Percentiles rank a stretch among this genome's conserved stretches.
Conservation (phyloP, 768 basidiomycete species). For the Agaricus blazei region DNA sequence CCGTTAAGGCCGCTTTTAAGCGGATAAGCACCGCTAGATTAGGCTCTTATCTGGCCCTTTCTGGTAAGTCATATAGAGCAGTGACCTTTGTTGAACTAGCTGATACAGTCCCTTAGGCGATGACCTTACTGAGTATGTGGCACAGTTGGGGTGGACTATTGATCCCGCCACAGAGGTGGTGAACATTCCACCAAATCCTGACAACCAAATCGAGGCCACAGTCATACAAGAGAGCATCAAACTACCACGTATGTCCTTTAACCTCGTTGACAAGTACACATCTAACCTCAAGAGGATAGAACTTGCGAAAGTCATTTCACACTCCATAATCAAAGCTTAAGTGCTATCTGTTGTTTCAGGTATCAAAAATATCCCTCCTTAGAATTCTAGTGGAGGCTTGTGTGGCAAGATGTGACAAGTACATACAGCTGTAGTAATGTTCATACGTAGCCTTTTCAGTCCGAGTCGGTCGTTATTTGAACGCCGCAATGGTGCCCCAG, state of each 20-base stretch:
- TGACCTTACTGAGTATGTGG: slow-evolving; percentile 55
- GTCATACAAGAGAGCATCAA: slow-evolving; percentile 81
- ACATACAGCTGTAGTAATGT: too few relatives aligned
- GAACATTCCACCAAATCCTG: slow-evolving; percentile 72
- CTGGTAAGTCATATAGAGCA: slow-evolving; percentile 35
- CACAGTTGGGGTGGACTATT: slow-evolving; percentile 62
- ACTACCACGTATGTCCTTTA: slow-evolving; percentile 60
- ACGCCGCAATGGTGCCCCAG: slow-evolving; percentile 72
- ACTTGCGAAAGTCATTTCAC: slow-evolving; percentile 70
- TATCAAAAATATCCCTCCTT: not conserved
- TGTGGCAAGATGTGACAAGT: too few relatives aligned
- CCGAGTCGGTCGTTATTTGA: slow-evolving; percentile 22
- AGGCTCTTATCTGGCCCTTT: slow-evolving; percentile 64
- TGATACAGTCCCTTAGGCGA: slow-evolving; percentile 31
- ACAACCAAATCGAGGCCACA: slow-evolving; percentile 84
- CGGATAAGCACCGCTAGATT: slow-evolving; percentile 65
- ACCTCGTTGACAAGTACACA: slow-evolving; percentile 7
- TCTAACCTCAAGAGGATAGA: slow-evolving; percentile 35
- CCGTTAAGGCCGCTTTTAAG: slow-evolving; percentile 75
- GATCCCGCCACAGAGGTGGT: slow-evolving; percentile 54
- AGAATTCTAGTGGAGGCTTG: too few relatives aligned
- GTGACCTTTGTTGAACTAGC: not conserved
- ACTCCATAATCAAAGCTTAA: slow-evolving; percentile 53
- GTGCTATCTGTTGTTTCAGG: not conserved
- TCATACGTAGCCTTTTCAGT: too few relatives aligned